Evolutionary conservation across 2,329 filamentous ascomycete genomes (phyloP).

Genomic region (Calycina herbarum): DNA sequence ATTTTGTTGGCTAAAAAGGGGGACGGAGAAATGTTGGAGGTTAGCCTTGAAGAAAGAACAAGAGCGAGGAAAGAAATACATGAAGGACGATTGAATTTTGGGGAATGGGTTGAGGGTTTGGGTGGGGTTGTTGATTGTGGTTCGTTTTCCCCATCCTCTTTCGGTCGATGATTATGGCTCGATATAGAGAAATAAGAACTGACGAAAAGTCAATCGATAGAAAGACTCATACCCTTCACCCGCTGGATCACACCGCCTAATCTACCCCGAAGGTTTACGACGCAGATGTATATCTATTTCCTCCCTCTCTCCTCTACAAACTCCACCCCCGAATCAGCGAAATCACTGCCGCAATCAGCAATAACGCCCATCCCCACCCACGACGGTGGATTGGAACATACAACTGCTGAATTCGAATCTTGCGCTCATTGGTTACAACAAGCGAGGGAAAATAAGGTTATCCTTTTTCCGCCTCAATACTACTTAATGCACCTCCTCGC

Average conservation of each 20-base stretch:
- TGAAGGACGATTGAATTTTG: constrained; percentile 62
- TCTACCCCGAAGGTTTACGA: constrained; percentile 77
- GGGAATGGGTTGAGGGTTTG: constrained; percentile 58
- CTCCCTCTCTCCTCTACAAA: constrained; percentile 56
- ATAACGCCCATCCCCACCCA: constrained; percentile 56
- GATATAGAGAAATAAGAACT: too few relatives aligned
- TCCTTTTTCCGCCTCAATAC: constrained; percentile 88
- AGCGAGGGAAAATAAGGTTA: constrained; percentile 65
- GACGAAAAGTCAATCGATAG: too few relatives aligned
- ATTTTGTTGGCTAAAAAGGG: constrained; percentile 61
- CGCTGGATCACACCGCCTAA: constrained; percentile 84
- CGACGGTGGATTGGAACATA: constrained; percentile 66
- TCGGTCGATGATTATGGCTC: too few relatives aligned
- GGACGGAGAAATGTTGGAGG: constrained; percentile 52
- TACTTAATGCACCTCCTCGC: constrained; percentile 66
- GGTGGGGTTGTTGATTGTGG: constrained; percentile 66
- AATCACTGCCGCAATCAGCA: neutral
- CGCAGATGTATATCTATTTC: constrained; percentile 96
- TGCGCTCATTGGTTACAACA: constrained; percentile 67
- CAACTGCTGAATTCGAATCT: constrained; percentile 75
- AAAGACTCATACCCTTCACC: constrained; percentile 76
- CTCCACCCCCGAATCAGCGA: constrained; percentile 26
- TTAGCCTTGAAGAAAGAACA: constrained; percentile 61
- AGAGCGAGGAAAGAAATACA: constrained; percentile 70
- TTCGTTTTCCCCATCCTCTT: too few relatives aligned